These are phyloP conservation scores for Dictyophora rubrovolvata DNA, from an alignment of 768 basidiomycete genomes.

Conservation along the genomic window DNA sequence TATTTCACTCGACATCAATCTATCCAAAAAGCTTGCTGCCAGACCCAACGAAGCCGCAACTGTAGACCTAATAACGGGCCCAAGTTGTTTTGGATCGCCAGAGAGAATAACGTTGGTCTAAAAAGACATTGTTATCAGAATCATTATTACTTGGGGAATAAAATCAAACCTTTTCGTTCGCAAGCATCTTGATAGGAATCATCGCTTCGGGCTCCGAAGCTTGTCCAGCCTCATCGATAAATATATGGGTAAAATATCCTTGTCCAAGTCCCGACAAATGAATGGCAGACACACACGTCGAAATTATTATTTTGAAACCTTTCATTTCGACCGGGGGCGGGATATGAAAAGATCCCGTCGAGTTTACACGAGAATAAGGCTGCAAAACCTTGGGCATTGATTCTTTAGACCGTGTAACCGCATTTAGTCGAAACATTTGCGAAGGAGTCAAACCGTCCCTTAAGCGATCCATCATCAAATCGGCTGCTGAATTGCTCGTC, in stretches of 20 bases:
- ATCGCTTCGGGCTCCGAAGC: slow-evolving; percentile 61
- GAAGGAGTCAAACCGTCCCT: background rate
- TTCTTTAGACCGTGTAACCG: slow-evolving; percentile 9
- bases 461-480: slow-evolving; percentile 13
- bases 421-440: slow-evolving; percentile 12
- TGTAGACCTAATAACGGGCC: slow-evolving; percentile 52
- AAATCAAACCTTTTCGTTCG: slow-evolving; percentile 21
- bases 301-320: slow-evolving; percentile 44
- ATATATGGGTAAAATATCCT: slow-evolving; percentile 59
- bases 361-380: background rate
- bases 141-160: background rate
- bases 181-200: slow-evolving; percentile 51
- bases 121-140: background rate
- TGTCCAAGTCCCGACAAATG: slow-evolving; percentile 45
- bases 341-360: background rate
- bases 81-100: slow-evolving; percentile 64
- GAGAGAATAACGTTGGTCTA: slow-evolving; percentile 51
- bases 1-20: slow-evolving; percentile 39
- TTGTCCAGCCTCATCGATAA: slow-evolving; percentile 66
- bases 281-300: slow-evolving; percentile 50
- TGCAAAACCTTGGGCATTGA: background rate
- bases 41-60: slow-evolving; percentile 49
- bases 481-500: slow-evolving; percentile 15
- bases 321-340: slow-evolving; percentile 19
- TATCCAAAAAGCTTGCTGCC: slow-evolving; percentile 50